A percentile compares a stretch with the other conserved stretches of the same genome.
These are phyloP conservation scores for Phoenix dactylifera DNA, from an alignment of 176 grass and related monocot genomes.

Conservation along the genomic window DNA sequence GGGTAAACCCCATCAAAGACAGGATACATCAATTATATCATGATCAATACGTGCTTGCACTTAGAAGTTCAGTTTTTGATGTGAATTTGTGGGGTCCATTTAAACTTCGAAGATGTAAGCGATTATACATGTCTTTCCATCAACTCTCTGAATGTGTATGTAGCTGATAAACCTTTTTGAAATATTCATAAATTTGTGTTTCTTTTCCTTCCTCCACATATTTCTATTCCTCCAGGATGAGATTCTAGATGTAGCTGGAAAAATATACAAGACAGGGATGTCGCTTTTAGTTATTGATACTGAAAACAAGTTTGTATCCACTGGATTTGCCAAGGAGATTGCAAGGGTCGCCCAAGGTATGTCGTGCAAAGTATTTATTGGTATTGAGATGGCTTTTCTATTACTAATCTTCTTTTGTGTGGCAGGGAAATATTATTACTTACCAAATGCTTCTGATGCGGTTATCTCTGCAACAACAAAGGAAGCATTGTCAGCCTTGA, in stretches of 20 bases:
- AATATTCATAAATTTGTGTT: no score
- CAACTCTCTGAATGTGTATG: no score
- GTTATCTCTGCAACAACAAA: conserved; percentile 91
- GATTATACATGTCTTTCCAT: no score
- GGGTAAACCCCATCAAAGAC: no score
- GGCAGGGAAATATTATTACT: conserved; percentile 98
- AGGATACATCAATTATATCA: no score
- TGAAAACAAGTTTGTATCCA: conserved; percentile 98
- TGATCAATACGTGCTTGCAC: no score
- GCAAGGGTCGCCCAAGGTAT: conserved; percentile 92
- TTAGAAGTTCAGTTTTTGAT: no score
- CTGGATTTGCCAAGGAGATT: conserved; percentile 98
- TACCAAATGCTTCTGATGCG: conserved; percentile 92
- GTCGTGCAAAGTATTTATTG: conserved; percentile 1
- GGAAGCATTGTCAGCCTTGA: conserved; percentile 61
- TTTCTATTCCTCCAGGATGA: conserved; percentile 46
- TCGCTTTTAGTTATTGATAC: conserved; percentile 97
- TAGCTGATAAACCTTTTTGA: no score
- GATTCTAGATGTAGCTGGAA: conserved; percentile 89
- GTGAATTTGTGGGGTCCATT: no score
- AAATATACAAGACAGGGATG: conserved; percentile 95
- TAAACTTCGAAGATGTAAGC: no score
- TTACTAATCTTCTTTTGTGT: neutral
- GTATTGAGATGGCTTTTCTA: neutral
- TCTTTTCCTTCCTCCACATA: no score